These are phyloP conservation scores for Phyllosticta capitalensis DNA, from an alignment of 2,329 filamentous ascomycete genomes.

Conservation along the genomic window DNA sequence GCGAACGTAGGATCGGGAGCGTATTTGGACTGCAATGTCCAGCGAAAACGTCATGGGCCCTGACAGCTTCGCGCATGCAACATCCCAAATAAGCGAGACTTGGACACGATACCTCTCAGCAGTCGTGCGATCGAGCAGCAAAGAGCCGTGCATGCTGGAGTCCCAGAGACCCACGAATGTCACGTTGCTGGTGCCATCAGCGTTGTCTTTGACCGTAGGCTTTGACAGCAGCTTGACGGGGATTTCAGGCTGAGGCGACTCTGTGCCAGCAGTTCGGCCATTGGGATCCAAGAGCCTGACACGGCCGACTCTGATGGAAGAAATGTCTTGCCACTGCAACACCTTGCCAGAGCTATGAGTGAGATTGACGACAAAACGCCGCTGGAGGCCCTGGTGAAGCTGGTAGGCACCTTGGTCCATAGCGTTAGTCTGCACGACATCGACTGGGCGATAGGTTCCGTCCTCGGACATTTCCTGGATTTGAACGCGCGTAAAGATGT, in stretches of 20 bases:
- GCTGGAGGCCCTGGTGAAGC: constrained; percentile 86
- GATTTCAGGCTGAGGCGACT: constrained; percentile 62
- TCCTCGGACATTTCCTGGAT: constrained; percentile 86
- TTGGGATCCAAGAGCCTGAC: constrained; percentile 76
- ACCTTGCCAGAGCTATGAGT: constrained; percentile 83
- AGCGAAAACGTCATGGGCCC: constrained; percentile 81
- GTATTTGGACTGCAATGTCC: constrained; percentile 71
- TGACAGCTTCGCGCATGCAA: constrained; percentile 72
- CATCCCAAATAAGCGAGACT: constrained; percentile 77
- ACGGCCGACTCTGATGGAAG: constrained; percentile 65
- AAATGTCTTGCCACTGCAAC: constrained; percentile 80
- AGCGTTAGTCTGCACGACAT: constrained; percentile 78
- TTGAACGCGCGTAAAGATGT: constrained; percentile 79
- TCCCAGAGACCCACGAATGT: constrained; percentile 93
- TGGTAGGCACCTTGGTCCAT: constrained; percentile 88
- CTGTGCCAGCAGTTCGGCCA: constrained; percentile 75
- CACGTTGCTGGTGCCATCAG: constrained; percentile 81
- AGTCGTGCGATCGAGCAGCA: constrained; percentile 88
- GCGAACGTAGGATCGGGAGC: constrained; percentile 73
- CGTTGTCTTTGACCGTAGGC: constrained; percentile 72
- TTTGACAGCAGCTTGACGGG: constrained; percentile 66
- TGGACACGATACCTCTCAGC: constrained; percentile 89
- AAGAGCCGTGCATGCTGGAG: constrained; percentile 80
- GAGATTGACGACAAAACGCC: constrained; percentile 78
- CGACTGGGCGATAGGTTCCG: constrained; percentile 83